Conservation (phyloP, 2,329 filamentous ascomycete species). For the Pestalotiopsis sp. region DNA sequence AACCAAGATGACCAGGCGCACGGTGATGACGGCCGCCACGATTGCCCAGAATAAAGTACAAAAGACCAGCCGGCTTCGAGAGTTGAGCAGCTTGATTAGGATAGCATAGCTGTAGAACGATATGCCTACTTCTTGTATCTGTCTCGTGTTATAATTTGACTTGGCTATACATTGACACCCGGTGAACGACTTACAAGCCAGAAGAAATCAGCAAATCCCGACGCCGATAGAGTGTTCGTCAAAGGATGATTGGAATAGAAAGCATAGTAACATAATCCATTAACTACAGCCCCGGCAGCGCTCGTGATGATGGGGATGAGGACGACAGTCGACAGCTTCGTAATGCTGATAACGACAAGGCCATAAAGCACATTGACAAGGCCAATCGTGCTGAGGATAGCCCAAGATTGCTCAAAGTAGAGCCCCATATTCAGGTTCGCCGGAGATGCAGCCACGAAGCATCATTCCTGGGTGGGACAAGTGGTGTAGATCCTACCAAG, state of each 20-base stretch:
- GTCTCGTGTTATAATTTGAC: not conserved
- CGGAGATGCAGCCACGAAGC: not conserved
- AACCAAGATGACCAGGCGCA: slow-evolving; percentile 44
- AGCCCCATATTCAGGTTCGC: slow-evolving; percentile 11
- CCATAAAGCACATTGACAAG: slow-evolving; percentile 40
- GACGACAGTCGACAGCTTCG: slow-evolving; percentile 37
- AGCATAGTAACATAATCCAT: slow-evolving; percentile 45
- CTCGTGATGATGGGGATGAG: slow-evolving; percentile 42
- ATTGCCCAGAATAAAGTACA: slow-evolving; percentile 57
- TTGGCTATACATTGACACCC: not conserved
- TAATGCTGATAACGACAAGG: slow-evolving; percentile 39
- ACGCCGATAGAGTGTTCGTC: slow-evolving; percentile 33
- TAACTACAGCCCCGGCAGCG: slow-evolving; percentile 39
- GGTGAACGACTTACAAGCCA: slow-evolving; percentile 38
- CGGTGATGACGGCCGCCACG: slow-evolving; percentile 49
- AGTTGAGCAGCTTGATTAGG: slow-evolving; percentile 49
- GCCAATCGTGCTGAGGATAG: slow-evolving; percentile 46
- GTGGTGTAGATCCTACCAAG: not conserved
- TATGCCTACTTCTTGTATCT: slow-evolving; percentile 46
- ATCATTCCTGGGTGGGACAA: not conserved
- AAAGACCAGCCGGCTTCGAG: slow-evolving; percentile 43
- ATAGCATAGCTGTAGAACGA: slow-evolving; percentile 55
- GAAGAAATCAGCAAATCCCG: slow-evolving; percentile 38
- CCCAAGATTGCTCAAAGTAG: slow-evolving; percentile 46
- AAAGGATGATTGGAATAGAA: slow-evolving; percentile 34